Percentiles rank a stretch among this genome's conserved stretches.
Evolutionary conservation across 768 basidiomycete genomes (phyloP).

Genomic region (Mycena chlorophos): DNA sequence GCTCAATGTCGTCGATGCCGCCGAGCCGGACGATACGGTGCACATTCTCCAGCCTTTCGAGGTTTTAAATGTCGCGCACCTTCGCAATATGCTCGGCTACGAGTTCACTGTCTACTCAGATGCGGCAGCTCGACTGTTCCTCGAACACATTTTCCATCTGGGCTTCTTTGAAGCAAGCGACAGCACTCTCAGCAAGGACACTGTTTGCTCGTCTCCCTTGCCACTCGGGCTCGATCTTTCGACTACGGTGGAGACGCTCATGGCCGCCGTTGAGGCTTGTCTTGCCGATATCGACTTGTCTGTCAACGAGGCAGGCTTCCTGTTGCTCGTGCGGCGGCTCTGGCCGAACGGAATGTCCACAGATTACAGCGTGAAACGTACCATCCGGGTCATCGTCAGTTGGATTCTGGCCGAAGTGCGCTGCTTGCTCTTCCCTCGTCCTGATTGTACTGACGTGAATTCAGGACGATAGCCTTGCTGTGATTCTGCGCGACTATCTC

Average conservation of each 20-base stretch:
- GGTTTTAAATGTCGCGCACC: conserved; percentile 55
- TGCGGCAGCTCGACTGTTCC: conserved; percentile 48
- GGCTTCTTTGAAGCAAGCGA: conserved; percentile 61
- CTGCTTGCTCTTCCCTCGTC: not conserved
- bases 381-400: conserved; percentile 55
- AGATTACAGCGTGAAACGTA: conserved; percentile 64
- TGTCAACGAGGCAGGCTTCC: conserved; percentile 71
- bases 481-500: conserved; percentile 67
- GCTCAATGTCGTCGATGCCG: conserved; percentile 44
- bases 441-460: conserved; percentile 2
- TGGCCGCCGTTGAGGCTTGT: conserved; percentile 70
- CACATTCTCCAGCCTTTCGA: conserved; percentile 51
- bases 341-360: conserved; percentile 77
- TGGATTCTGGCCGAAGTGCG: conserved; percentile 79
- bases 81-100: conserved; percentile 58
- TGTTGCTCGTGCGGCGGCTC: conserved; percentile 65
- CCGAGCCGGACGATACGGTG: conserved; percentile 26
- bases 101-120: conserved; percentile 61
- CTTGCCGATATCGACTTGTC: conserved; percentile 70
- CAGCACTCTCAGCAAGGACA: conserved; percentile 31
- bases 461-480: conserved; percentile 67
- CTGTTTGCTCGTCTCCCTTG: conserved; percentile 61
- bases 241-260: conserved; percentile 68
- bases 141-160: conserved; percentile 60
- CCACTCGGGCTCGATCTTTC: conserved; percentile 74